Percentiles rank a stretch among this genome's conserved stretches.
Evolutionary conservation across 257 asterid genomes (phyloP).

Genomic region (Oldenlandia corymbosa): DNA sequence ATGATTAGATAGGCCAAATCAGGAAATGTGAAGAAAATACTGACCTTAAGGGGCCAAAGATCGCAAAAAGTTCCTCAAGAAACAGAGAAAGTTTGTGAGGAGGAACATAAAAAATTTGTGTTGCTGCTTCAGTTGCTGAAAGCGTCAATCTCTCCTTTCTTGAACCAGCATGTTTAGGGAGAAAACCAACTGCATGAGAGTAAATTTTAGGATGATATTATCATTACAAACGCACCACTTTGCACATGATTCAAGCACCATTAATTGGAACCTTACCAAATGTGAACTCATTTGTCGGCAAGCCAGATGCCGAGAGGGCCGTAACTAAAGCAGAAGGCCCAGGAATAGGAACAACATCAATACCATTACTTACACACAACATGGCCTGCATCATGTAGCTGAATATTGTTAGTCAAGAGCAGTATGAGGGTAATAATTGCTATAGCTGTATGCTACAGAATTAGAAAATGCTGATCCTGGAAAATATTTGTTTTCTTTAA

Average conservation of each 20-base stretch:
- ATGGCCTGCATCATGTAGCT: constrained; percentile 46
- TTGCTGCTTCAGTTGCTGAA: constrained; percentile 63
- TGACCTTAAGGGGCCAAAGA: constrained; percentile 73
- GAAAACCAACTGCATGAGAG: constrained; percentile 84
- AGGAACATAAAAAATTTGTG: constrained; percentile 83
- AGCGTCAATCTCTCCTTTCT: constrained; percentile 70
- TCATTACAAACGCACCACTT: background rate
- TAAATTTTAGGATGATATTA: constrained; percentile 17
- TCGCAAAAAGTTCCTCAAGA: constrained; percentile 61
- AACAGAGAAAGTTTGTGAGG: constrained; percentile 88
- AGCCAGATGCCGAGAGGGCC: constrained; percentile 92
- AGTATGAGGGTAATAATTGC: background rate
- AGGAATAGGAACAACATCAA: constrained; percentile 81
- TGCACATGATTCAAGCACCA: background rate
- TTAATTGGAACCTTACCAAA: constrained; percentile 49
- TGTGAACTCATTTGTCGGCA: constrained; percentile 77
- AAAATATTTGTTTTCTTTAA: background rate
- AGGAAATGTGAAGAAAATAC: constrained; percentile 6
- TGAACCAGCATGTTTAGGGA: constrained; percentile 74
- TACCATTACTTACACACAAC: constrained; percentile 53
- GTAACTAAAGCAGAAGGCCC: constrained; percentile 92
- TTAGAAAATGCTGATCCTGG: background rate
- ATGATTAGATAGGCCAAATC: background rate
- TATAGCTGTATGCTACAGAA: background rate
- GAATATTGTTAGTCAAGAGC: background rate